A percentile compares a stretch with the other conserved stretches of the same genome.
phyloP scores from a whole-genome alignment of 768 basidiomycete species.

The Suillus discolor region DNA sequence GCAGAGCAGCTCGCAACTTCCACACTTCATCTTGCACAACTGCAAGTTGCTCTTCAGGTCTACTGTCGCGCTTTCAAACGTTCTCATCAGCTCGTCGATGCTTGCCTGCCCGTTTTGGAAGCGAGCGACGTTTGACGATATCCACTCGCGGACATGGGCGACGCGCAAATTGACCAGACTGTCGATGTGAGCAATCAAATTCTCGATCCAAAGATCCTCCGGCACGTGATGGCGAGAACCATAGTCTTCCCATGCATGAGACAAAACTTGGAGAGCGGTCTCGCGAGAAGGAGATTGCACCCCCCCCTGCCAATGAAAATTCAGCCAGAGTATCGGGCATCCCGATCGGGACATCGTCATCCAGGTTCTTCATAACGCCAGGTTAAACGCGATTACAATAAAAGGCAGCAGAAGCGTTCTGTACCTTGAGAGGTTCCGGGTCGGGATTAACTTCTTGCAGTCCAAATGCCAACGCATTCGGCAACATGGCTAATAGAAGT shows the following conservation, averaged over 20 bases:
- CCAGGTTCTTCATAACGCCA: slow-evolving; percentile 46
- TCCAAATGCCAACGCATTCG: slow-evolving; percentile 51
- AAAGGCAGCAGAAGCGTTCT: background rate
- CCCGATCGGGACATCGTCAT: slow-evolving; percentile 46
- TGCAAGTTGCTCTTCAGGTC: slow-evolving; percentile 49
- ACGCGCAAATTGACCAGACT: slow-evolving; percentile 44
- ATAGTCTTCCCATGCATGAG: slow-evolving; percentile 34
- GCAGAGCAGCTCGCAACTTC: slow-evolving; percentile 51
- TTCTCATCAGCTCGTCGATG: slow-evolving; percentile 47
- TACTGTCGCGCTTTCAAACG: slow-evolving; percentile 44
- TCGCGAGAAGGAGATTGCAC: background rate
- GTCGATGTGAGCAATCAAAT: slow-evolving; percentile 41
- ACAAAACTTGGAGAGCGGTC: slow-evolving; percentile 13
- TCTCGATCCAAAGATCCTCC: slow-evolving; percentile 46
- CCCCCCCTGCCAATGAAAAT: slow-evolving; percentile 38
- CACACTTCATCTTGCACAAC: slow-evolving; percentile 52
- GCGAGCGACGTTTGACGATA: slow-evolving; percentile 48
- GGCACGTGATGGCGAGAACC: slow-evolving; percentile 33
- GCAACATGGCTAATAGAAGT: slow-evolving; percentile 42
- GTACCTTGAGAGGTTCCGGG: slow-evolving; percentile 53
- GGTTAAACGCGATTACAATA: background rate
- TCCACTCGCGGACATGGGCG: slow-evolving; percentile 54
- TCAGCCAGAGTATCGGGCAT: slow-evolving; percentile 37
- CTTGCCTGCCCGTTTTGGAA: slow-evolving; percentile 48
- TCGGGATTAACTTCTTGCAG: slow-evolving; percentile 47